Evolutionary conservation across 176 grass and related monocot genomes (phyloP), one percentile per base, ranked within the genome.

Genomic region (Echinochloa phyllopogon): DNA sequence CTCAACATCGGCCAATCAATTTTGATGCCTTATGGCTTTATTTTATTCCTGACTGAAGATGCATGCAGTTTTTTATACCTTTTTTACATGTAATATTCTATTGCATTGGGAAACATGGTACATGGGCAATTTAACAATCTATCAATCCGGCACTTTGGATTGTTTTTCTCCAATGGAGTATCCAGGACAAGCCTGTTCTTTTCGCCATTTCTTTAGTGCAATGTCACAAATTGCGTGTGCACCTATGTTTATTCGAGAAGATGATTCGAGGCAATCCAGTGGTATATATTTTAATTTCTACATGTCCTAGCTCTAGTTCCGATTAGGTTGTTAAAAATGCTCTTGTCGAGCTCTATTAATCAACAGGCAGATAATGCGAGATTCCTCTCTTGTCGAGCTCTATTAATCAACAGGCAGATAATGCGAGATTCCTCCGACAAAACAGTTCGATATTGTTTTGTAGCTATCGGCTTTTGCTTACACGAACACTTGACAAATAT

Each of bases 141-240:
- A 51, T 55, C 59, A 43, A 81, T 24, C 68, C 21, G 71, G 40
- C 69, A 42, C 23, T 41, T 80, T 44, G 11, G 11, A 56, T 55
- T 65, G 56, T 21, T 27, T 80, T 71, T 65, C 45, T 78, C 74
- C 64, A 60, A 59, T 25, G 63, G 65, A 49, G 25, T 59, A 23
- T 47, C 49, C 27, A 39, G 41, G 71, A 50, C 71, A 82, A 69
- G 40, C 5, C 23, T 75, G 5, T 49, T 41, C 85, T 87, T 81
- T 75, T 87, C 50, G 47, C 40, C 49, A 48, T 58, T 87, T 82
- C 49, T 87, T 75, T 75, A 81, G 39, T 67, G 59, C 58, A 87
- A 2, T 75, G 69, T 33, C 76, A 73, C 68, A 18, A 8, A 67
- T 37, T 56, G 69, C 69, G 33, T 29, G 59, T 71, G 18, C 15